Evolutionary conservation across 768 basidiomycete species (phyloP).

Genomic region (Termitomyces sp.): DNA sequence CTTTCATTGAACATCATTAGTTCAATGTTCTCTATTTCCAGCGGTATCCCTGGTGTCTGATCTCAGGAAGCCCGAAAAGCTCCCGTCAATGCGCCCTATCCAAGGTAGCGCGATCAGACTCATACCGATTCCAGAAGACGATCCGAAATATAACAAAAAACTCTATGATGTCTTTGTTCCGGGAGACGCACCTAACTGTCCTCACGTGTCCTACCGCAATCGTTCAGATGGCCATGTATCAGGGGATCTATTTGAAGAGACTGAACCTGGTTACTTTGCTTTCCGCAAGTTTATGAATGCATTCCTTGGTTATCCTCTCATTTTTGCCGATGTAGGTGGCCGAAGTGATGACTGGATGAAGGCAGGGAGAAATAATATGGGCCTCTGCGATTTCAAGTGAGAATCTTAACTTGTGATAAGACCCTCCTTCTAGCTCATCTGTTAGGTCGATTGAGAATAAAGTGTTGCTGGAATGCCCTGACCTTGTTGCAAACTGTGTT

Average conservation of each 20-base stretch:
- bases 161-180: constrained; percentile 7
- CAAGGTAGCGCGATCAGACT: neutral
- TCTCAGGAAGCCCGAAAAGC: neutral
- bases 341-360: constrained; percentile 12
- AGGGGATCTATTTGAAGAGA: constrained; percentile 10
- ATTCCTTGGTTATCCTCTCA: neutral
- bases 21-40: neutral
- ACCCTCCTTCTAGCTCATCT: neutral
- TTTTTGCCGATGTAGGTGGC: neutral
- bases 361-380: neutral
- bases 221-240: constrained; percentile 6
- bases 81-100: constrained; percentile 2
- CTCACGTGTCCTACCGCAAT: constrained; percentile 5
- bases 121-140: neutral
- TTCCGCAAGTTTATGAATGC: neutral
- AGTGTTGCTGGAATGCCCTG: neutral
- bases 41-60: constrained; percentile 9
- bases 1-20: neutral
- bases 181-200: constrained; percentile 5
- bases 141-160: neutral
- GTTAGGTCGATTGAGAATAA: constrained; percentile 5
- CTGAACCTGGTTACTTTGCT: constrained; percentile 1
- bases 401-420: neutral
- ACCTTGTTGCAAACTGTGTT: constrained; percentile 5
- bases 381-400: constrained; percentile 5